phyloP scores from a whole-genome alignment of 2,329 filamentous ascomycete species.

The Penicillium sp. region DNA sequence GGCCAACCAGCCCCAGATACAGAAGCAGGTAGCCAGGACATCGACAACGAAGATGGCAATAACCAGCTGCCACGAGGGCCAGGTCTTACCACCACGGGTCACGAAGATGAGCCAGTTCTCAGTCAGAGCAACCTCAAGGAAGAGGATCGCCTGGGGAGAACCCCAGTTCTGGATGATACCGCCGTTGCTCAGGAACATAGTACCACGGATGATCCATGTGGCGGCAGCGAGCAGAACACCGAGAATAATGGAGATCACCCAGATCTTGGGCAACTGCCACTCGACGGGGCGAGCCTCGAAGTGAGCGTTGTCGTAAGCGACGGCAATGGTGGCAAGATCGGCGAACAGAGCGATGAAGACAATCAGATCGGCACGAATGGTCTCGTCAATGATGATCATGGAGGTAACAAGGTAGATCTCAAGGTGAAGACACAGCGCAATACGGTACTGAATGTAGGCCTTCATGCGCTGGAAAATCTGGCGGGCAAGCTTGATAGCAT shows the following conservation, averaged over 20 bases:
- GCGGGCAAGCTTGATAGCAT: conserved; percentile 68
- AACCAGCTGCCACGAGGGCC: conserved; percentile 70
- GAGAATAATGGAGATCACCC: conserved; percentile 60
- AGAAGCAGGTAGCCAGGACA: conserved; percentile 67
- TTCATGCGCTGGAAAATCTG: conserved; percentile 77
- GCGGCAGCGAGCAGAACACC: conserved; percentile 63
- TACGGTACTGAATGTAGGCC: conserved; percentile 72
- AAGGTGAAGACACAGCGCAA: conserved; percentile 67
- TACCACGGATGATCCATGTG: conserved; percentile 69
- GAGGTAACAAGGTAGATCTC: conserved; percentile 73
- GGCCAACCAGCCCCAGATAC: conserved; percentile 69
- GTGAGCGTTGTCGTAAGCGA: conserved; percentile 75
- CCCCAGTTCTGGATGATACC: conserved; percentile 72
- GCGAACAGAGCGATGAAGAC: conserved; percentile 77
- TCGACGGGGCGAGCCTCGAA: conserved; percentile 70
- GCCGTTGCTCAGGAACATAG: conserved; percentile 64
- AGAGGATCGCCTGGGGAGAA: conserved; percentile 71
- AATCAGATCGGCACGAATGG: conserved; percentile 65
- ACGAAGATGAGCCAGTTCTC: conserved; percentile 98
- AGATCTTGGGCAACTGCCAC: conserved; percentile 78
- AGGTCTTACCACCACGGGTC: conserved; percentile 74
- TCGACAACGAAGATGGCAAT: conserved; percentile 68
- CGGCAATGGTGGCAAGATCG: conserved; percentile 72
- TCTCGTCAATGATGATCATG: conserved; percentile 77
- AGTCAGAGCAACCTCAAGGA: conserved; percentile 85